Percentiles rank a stretch among this genome's conserved stretches.
Evolutionary conservation across 1,139 yeast genomes (phyloP).

Genomic region (Geotrichum citri-aurantii): DNA sequence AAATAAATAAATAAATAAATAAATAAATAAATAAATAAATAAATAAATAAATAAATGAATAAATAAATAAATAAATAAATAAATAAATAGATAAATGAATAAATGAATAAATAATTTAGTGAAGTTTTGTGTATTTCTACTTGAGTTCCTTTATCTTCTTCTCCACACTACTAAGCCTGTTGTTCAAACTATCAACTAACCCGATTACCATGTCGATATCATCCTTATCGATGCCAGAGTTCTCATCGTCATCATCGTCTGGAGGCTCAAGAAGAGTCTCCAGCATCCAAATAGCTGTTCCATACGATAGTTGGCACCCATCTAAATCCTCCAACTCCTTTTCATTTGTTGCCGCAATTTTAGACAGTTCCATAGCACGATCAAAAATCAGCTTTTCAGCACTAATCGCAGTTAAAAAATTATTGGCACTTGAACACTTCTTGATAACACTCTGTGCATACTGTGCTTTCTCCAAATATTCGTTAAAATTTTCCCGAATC

Average conservation of each 20-base stretch:
- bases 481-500: constrained; percentile 86
- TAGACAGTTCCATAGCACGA: constrained; percentile 86
- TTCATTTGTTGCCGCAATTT: constrained; percentile 86
- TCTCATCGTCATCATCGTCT: constrained; percentile 26
- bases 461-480: constrained; percentile 83
- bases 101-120: neutral
- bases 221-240: constrained; percentile 21
- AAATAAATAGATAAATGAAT: neutral
- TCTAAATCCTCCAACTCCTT: constrained; percentile 58
- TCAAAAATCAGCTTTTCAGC: constrained; percentile 88
- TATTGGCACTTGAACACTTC: constrained; percentile 21
- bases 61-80: too few relatives aligned
- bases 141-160: constrained; percentile 22
- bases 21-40: too few relatives aligned
- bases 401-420: constrained; percentile 35
- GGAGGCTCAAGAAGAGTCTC: constrained; percentile 62
- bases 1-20: too few relatives aligned
- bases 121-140: neutral
- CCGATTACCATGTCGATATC: constrained; percentile 70
- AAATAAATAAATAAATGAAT: too few relatives aligned
- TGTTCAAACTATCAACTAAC: constrained; percentile 37
- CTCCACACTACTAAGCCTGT: constrained; percentile 30
- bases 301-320: constrained; percentile 82
- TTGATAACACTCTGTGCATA: constrained; percentile 46
- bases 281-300: constrained; percentile 92